phyloP scores from a whole-genome alignment of 768 basidiomycete species.

The Naganishia onofrii region DNA sequence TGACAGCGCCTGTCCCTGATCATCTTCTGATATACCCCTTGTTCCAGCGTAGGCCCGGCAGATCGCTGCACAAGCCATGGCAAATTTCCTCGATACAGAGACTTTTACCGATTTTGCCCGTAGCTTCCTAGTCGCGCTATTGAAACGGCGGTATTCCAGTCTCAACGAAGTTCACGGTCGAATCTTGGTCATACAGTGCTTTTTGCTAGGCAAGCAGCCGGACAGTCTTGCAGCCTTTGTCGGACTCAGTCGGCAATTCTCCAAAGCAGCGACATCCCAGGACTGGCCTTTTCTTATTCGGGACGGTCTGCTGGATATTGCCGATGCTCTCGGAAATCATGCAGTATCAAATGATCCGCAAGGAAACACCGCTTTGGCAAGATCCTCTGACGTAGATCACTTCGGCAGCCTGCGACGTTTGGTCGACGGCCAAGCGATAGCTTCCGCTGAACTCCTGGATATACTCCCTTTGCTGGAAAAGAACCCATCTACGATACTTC shows the following conservation, averaged over 20 bases:
- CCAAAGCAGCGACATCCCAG: not conserved
- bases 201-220: not conserved
- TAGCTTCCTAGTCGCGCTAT: not conserved
- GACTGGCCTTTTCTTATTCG: not conserved
- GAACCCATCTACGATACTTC: too few relatives aligned
- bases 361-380: not conserved
- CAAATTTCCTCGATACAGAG: not conserved
- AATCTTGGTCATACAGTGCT: not conserved
- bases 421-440: not conserved
- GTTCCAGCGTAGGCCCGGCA: slow-evolving; percentile 20
- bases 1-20: not conserved
- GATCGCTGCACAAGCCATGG: slow-evolving; percentile 23
- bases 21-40: not conserved
- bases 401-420: not conserved
- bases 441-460: not conserved
- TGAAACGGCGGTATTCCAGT: not conserved
- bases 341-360: not conserved
- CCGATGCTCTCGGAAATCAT: not conserved
- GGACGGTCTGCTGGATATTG: not conserved
- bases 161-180: slow-evolving; percentile 21
- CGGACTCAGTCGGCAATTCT: not conserved
- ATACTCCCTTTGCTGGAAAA: not conserved
- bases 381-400: not conserved
- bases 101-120: not conserved
- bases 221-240: not conserved